Evolutionary conservation across 352 stramenopile genomes (phyloP).

Genomic region (Phytophthora europaea): DNA sequence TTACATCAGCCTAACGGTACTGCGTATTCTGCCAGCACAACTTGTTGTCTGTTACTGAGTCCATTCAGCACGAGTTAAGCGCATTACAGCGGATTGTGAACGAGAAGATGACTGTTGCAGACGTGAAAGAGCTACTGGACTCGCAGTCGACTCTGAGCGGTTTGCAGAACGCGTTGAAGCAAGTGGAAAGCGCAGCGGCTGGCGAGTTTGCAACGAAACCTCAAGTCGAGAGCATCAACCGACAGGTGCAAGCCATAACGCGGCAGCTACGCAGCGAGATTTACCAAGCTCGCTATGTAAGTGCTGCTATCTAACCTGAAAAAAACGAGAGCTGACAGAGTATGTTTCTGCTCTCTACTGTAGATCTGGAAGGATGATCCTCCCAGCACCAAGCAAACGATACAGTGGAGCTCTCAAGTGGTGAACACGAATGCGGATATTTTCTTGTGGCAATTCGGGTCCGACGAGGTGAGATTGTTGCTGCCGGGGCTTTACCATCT

Average conservation of each 20-base stretch:
- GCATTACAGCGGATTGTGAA: slow-evolving; percentile 32
- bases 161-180: slow-evolving; percentile 30
- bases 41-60: slow-evolving; percentile 55
- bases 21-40: slow-evolving; percentile 37
- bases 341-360: background rate
- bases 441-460: slow-evolving; percentile 69
- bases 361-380: slow-evolving; percentile 81
- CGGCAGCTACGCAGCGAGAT: slow-evolving; percentile 75
- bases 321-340: background rate
- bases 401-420: slow-evolving; percentile 73
- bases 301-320: slow-evolving; percentile 13
- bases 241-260: slow-evolving; percentile 57
- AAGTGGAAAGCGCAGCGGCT: slow-evolving; percentile 40
- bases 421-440: slow-evolving; percentile 78
- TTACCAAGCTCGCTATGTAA: slow-evolving; percentile 79
- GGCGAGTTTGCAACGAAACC: slow-evolving; percentile 41
- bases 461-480: slow-evolving; percentile 58
- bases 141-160: slow-evolving; percentile 39
- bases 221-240: slow-evolving; percentile 38
- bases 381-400: slow-evolving; percentile 60
- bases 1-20: background rate
- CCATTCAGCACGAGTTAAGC: slow-evolving; percentile 49
- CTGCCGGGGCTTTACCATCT: slow-evolving; percentile 78
- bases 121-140: slow-evolving; percentile 44
- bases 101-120: slow-evolving; percentile 48